Base-by-base conservation (phyloP, 768 basidiomycete species). In the Lactarius vividus region DNA sequence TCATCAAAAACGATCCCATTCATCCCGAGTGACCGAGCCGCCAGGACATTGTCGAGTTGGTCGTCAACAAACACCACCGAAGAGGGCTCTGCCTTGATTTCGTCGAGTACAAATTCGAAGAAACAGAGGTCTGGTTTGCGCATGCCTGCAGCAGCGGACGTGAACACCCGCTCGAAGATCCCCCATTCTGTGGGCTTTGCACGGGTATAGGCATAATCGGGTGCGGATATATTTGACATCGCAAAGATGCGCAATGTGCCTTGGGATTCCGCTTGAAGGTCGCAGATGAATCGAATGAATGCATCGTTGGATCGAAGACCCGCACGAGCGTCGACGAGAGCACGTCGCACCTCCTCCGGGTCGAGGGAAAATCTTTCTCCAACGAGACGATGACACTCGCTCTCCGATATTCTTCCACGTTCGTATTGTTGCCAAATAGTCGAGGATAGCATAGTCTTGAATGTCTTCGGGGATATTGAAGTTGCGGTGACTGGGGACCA, bases 191-290 rank as follows among this genome's bases (percentile, higher is more conserved):
- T 82, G 3, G 77, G 72, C 33, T 79, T 83, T 20, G 74, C 77
- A 55, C 74, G 79, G 20, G 85, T 76, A 4, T 80, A 75, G 46
- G 76, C 76, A 69, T 79, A 84, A 68, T 86, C 84, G 10, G 83
- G 82, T 0, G 75, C 68, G 20, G 84, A 84, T 29, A 87, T 85
- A 73, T 87, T 87, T 46, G 83, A 85, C 82, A 85, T 84, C 35
- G 83, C 84, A 57, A 80, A 84, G 40, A 86, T 77, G 18, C 73
- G 76, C 2, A 84, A 71, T 7, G 71, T 63, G 20, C 74, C 75
- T 13, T 74, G 63, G 6, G 77, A 74, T 62, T 79, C 75, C 16
- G 69, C 68, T 66, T 82, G 82, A 46, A 86, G 75, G 55, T 83
- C 78, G 2, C 77, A 77, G 53, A 85, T 80, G 37, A 86, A 73